Evolutionary conservation across 148 eudicot genomes (phyloP).

Genomic region (Chenopodium quinoa): DNA sequence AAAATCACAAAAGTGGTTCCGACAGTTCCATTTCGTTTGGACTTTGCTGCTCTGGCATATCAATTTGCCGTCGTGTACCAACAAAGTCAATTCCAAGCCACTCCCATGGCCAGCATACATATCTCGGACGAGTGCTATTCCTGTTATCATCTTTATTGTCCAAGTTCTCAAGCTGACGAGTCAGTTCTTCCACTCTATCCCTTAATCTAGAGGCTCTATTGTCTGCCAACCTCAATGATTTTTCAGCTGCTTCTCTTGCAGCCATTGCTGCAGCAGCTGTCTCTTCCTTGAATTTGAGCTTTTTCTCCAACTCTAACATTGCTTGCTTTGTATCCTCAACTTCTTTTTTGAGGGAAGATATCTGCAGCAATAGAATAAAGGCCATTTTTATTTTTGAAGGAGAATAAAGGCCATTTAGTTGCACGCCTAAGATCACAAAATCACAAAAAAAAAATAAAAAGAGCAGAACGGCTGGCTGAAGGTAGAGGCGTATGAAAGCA

Average conservation of each 20-base stretch:
- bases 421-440: neutral
- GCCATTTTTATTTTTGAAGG: neutral
- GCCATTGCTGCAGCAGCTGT: conserved; percentile 92
- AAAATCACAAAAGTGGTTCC: conserved; percentile 73
- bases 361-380: conserved; percentile 42
- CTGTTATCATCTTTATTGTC: conserved; percentile 47
- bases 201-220: conserved; percentile 71
- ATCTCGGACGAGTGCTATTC: conserved; percentile 54
- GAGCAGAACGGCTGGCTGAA: too few species aligned
- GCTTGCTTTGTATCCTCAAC: conserved; percentile 78
- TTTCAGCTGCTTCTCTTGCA: conserved; percentile 96
- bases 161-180: conserved; percentile 70
- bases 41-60: conserved; percentile 38
- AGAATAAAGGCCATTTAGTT: neutral
- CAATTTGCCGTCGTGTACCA: conserved; percentile 42
- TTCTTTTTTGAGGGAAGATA: conserved; percentile 61
- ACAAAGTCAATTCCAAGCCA: conserved; percentile 89
- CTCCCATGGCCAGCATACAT: conserved; percentile 96
- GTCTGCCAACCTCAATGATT: conserved; percentile 84
- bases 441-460: neutral
- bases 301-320: conserved; percentile 62
- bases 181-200: conserved; percentile 84
- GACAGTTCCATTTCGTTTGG: conserved; percentile 96
- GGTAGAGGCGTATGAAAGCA: too few species aligned
- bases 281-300: conserved; percentile 89